Evolutionary conservation across 306 rosid genomes (phyloP).

Genomic region (Cicer pinnatifidum): DNA sequence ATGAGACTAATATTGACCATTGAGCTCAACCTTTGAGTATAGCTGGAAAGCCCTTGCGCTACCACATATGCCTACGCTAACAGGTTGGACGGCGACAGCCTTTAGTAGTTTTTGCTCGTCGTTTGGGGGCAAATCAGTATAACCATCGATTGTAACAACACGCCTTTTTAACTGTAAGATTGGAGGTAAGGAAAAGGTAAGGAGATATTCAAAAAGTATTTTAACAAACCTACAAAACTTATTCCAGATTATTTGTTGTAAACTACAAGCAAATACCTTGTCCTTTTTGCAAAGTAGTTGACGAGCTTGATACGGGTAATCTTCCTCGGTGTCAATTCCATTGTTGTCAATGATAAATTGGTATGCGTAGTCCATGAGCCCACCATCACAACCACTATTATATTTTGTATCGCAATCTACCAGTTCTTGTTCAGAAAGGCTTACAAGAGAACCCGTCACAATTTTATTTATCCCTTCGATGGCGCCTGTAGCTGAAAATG

Average conservation of each 20-base stretch:
- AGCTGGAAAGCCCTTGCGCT: conserved; percentile 81
- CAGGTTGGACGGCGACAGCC: conserved; percentile 88
- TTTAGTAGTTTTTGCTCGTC: conserved; percentile 67
- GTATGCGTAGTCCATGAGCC: conserved; percentile 83
- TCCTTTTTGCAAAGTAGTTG: conserved; percentile 58
- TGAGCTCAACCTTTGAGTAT: conserved; percentile 72
- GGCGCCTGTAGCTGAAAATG: conserved; percentile 93
- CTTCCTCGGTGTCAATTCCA: conserved; percentile 85
- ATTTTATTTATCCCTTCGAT: conserved; percentile 92
- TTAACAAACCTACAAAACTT: conserved; percentile 5
- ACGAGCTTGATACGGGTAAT: conserved; percentile 66
- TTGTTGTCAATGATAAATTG: conserved; percentile 74
- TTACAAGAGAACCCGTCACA: conserved; percentile 78
- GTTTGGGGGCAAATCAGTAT: conserved; percentile 59
- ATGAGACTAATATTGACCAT: conserved; percentile 35
- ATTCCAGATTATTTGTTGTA: neutral
- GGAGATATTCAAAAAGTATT: neutral
- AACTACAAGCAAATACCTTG: conserved; percentile 54
- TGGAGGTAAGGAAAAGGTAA: conserved; percentile 4
- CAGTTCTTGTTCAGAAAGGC: conserved; percentile 92
- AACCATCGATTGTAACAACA: conserved; percentile 83
- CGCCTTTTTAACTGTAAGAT: conserved; percentile 66
- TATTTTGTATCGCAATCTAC: conserved; percentile 76
- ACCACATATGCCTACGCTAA: conserved; percentile 89
- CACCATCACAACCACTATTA: conserved; percentile 81